Conservation (phyloP, 169 alveolate genomes). For the Neospora caninum region DNA sequence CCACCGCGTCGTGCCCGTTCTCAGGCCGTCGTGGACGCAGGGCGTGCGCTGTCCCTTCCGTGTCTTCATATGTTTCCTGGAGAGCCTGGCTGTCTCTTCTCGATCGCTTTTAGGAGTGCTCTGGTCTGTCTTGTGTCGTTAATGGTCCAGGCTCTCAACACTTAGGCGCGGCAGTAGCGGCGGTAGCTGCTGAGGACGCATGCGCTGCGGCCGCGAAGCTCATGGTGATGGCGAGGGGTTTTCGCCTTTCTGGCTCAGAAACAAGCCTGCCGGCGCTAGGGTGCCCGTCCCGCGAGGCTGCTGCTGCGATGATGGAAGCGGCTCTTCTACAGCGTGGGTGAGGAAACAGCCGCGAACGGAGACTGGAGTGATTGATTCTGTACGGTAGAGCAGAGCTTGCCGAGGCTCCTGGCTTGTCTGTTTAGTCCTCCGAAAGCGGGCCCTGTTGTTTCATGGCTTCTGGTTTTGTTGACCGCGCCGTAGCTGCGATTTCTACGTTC, state of each 20-base stretch:
- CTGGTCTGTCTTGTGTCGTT: background rate
- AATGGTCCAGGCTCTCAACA: background rate
- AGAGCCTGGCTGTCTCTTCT: no score
- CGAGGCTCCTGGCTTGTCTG: background rate
- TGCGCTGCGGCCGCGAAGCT: background rate
- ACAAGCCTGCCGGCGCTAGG: background rate
- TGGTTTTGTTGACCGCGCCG: no score
- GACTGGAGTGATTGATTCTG: background rate
- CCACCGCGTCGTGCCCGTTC: no score
- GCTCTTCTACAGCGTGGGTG: conserved; percentile 36
- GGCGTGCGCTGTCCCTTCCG: no score
- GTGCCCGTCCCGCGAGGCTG: background rate
- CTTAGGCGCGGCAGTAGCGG: background rate
- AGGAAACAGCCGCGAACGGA: background rate
- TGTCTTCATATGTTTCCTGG: no score
- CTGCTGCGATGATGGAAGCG: background rate
- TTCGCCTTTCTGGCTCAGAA: background rate
- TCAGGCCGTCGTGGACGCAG: no score
- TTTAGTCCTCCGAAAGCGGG: no score
- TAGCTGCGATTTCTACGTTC: background rate
- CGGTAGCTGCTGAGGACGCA: background rate
- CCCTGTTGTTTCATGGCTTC: no score
- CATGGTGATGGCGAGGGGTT: background rate
- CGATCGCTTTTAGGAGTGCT: no score
- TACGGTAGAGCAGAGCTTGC: background rate